Conservation (phyloP, 345 rosid genomes). For the Linum trigynum region DNA sequence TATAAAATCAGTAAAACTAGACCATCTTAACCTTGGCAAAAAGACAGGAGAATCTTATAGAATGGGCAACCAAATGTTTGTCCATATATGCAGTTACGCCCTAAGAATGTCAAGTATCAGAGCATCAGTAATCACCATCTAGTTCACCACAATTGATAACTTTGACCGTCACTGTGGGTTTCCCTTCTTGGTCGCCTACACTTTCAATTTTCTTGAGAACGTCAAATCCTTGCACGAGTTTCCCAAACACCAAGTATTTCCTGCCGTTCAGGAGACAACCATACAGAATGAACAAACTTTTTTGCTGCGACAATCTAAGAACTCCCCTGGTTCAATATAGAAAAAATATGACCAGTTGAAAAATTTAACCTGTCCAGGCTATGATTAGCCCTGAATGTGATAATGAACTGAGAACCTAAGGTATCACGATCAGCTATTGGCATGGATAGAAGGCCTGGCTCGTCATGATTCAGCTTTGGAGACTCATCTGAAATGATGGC, state of each 20-base stretch:
- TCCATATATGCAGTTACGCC: constrained; percentile 5
- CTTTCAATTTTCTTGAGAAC: constrained; percentile 73
- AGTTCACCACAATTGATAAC: constrained; percentile 80
- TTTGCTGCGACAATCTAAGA: neutral
- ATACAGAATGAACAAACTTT: neutral
- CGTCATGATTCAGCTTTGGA: constrained; percentile 75
- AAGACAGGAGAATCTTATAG: neutral
- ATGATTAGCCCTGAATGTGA: constrained; percentile 73
- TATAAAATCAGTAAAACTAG: neutral
- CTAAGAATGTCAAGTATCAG: neutral
- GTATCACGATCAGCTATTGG: constrained; percentile 65
- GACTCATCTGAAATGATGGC: constrained; percentile 57
- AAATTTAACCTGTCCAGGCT: constrained; percentile 63
- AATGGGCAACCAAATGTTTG: neutral
- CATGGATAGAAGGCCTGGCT: constrained; percentile 79
- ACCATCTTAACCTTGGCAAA: neutral
- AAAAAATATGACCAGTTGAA: neutral
- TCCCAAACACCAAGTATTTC: constrained; percentile 75
- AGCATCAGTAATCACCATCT: constrained; percentile 16
- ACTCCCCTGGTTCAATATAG: neutral
- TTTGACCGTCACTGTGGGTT: constrained; percentile 80
- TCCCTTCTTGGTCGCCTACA: constrained; percentile 75
- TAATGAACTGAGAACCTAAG: constrained; percentile 73
- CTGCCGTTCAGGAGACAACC: constrained; percentile 28
- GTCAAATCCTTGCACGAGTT: constrained; percentile 79